phyloP scores from a whole-genome alignment of 2,329 filamentous ascomycete species.

The Penicillium sp. region DNA sequence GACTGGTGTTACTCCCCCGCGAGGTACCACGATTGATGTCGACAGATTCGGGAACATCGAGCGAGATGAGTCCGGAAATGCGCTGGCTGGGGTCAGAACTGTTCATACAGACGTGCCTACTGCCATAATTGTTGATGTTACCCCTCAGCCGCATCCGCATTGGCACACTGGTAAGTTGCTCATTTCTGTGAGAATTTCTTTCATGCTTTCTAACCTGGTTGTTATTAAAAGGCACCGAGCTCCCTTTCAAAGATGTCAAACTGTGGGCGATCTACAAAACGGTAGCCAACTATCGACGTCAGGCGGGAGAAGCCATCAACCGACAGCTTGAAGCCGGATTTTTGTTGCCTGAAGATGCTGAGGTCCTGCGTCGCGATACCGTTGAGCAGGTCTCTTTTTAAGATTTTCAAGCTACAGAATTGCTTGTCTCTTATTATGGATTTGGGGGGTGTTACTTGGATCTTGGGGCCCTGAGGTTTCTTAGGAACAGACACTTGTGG shows the following conservation, averaged over 20 bases:
- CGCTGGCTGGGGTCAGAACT: neutral
- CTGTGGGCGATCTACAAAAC: slow-evolving; percentile 1
- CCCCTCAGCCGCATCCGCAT: neutral
- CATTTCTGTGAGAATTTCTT: neutral
- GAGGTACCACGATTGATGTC: neutral
- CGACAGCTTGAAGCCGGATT: neutral
- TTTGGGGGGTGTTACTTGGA: neutral
- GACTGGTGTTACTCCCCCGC: neutral
- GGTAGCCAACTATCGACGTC: neutral
- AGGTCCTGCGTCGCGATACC: slow-evolving; percentile 2
- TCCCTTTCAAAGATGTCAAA: neutral
- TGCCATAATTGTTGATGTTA: neutral
- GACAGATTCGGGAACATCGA: neutral
- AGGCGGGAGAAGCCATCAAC: neutral
- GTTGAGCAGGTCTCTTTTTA: slow-evolving; percentile 2
- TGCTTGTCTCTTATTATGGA: neutral
- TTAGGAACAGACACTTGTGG: neutral
- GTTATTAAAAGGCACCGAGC: neutral
- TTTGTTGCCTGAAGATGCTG: neutral
- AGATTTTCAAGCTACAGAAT: neutral
- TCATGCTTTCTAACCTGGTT: neutral
- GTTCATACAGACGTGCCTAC: slow-evolving; percentile 5
- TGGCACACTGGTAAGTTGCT: slow-evolving; percentile 2
- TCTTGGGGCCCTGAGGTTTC: neutral
- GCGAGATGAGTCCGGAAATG: neutral